Evolutionary conservation across 768 basidiomycete species (phyloP), one percentile per base, ranked within the genome.

Genomic region (Auricularia sp.): DNA sequence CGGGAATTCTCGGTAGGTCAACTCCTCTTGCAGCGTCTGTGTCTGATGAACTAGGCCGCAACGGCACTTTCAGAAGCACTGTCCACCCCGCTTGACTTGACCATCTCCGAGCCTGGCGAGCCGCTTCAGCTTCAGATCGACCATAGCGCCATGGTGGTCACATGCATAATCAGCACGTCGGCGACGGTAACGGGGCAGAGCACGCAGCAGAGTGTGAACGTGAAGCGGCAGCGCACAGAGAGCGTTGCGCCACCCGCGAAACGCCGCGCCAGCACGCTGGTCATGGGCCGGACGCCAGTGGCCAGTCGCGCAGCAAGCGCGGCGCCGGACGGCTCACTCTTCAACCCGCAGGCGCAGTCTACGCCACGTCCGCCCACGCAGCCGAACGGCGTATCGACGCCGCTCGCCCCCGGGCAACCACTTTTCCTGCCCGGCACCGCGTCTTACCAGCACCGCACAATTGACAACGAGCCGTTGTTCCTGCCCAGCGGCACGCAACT

Each of bases 41-140:
- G 34, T 34, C 36, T 63, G 29, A 13, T 35, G 14, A 6, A n/a
- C 36, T 67, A 93, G 91, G 91, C 91, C 5, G 89, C 89, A 1
- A 86, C 92, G 64, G 80, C 85, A 6, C 92, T 86, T 72, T 89
- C 90, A 1, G 91, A 93, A 70, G 82, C 85, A 3, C 84, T 85
- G 76, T 77, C 82, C 11, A 76, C 85, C 44, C 71, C 84, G 4
- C 79, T 93, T 24, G 85, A 88, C 62, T 77, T 94, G 63, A 84
- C 86, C 7, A 92, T 93, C 74, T 92, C 88, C 0, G 84, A 89
- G 67, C 84, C 89, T 2, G 79, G 83, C 14, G 81, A 82, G 11
- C 90, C 92, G 10, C 76, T 94, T n/a, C 89, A 85, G 70, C 87
- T 93, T 66, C 85, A 88, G 62, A 80, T 91, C 47, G 87, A 89